These are phyloP conservation scores for Lenzites betulinus DNA, from an alignment of 768 basidiomycete species.

Conservation along the genomic window DNA sequence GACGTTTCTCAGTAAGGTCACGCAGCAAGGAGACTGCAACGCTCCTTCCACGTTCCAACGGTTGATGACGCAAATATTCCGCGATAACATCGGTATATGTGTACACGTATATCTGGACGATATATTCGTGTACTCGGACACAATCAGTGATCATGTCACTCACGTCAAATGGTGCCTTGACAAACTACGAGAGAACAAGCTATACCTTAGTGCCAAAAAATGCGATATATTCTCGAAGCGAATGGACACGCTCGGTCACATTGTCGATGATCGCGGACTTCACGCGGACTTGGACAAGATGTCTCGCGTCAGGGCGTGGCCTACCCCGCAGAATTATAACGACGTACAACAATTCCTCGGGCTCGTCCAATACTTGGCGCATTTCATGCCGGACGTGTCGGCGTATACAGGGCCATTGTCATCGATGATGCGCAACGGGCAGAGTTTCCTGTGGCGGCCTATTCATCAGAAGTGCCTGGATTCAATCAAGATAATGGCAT, in stretches of 20 bases:
- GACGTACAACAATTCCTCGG: slow-evolving; percentile 45
- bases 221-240: slow-evolving; percentile 33
- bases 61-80: slow-evolving; percentile 47
- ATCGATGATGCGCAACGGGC: slow-evolving; percentile 16
- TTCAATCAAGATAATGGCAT: slow-evolving; percentile 17
- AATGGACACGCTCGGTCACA: slow-evolving; percentile 43
- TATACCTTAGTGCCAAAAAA: slow-evolving; percentile 40
- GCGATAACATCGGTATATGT: slow-evolving; percentile 39
- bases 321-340: slow-evolving; percentile 34
- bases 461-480: slow-evolving; percentile 32
- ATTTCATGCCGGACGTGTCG: slow-evolving; percentile 39
- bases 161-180: slow-evolving; percentile 39
- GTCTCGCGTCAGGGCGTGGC: slow-evolving; percentile 35
- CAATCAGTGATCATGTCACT: slow-evolving; percentile 40
- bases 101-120: slow-evolving; percentile 38
- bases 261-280: slow-evolving; percentile 42
- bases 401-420: slow-evolving; percentile 36
- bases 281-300: slow-evolving; percentile 42
- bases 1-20: slow-evolving; percentile 10
- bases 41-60: slow-evolving; percentile 10
- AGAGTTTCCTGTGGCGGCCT: too few relatives aligned
- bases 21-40: not conserved
- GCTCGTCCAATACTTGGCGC: slow-evolving; percentile 40
- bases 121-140: slow-evolving; percentile 33
- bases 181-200: slow-evolving; percentile 26